Evolutionary conservation across 2,329 filamentous ascomycete species (phyloP), one percentile per base, ranked within the genome.

Genomic region (Neonectria punicea): DNA sequence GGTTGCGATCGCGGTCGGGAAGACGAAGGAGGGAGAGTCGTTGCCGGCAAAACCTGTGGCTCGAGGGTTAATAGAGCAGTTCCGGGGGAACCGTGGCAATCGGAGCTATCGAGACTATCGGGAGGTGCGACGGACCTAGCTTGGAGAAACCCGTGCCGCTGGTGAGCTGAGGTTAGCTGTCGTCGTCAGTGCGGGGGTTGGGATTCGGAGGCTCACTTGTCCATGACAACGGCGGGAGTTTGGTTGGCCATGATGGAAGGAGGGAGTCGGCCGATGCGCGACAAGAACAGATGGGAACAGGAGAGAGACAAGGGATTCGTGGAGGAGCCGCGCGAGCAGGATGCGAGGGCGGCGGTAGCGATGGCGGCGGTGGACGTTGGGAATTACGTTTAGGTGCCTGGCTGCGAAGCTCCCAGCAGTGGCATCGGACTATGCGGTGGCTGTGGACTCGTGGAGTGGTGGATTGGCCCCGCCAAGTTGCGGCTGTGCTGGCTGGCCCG

Each of bases 151-250:
- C 96, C 85, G 96, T 99, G 86, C 96, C 96, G 92, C 96, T 99
- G 82, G 67, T 76, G 74, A 75, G 67, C 73, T 73, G 67, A 70
- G 59, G 75, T 81, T 77, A 79, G 73, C 72, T 74, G 61, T 71
- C 59, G 62, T 72, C 66, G 67, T 72, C 63, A 71, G 46, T 67
- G 67, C 66, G 72, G 71, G 70, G 76, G 64, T 65, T 69, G 75
- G 77, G 75, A 76, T 69, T 77, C 74, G 77, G 80, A 67, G 76
- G 88, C 93, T 84, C 91, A 98, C 96, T 99, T 99, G 96, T 99
- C 96, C 95, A 99, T 99, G 93, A 99, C 96, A 98, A 99, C 96
- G 93, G 96, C 96, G 77, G 96, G 96, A 80, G 96, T 98, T 90
- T 98, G 95, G 85, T 92, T 92, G 80, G 96, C 95, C 96, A 99